These are phyloP conservation scores for Cucurbita ficifolia DNA, from an alignment of 306 rosid species.

Conservation along the genomic window DNA sequence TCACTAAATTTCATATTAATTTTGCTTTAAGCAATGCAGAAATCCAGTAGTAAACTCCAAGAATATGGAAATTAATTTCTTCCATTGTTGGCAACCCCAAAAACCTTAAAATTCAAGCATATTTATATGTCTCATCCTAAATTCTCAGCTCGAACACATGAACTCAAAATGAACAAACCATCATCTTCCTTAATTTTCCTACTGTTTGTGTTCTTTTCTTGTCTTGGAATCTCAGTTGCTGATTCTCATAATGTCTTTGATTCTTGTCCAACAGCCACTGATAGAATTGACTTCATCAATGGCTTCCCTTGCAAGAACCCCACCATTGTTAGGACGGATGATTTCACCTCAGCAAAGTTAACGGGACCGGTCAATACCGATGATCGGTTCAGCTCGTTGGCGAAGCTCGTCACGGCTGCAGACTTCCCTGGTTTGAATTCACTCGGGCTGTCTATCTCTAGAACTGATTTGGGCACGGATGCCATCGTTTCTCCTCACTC, in stretches of 20 bases:
- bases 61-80: conserved; percentile 18
- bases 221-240: conserved; percentile 14
- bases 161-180: conserved; percentile 16
- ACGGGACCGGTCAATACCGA: conserved; percentile 26
- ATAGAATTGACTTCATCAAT: conserved; percentile 38
- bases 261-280: conserved; percentile 38
- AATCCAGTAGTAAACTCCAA: conserved; percentile 69
- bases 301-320: conserved; percentile 64
- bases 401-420: conserved; percentile 35
- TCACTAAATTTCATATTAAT: not conserved
- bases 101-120: not conserved
- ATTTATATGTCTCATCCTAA: conserved; percentile 1
- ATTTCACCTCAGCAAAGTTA: conserved; percentile 46
- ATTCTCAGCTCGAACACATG: not conserved
- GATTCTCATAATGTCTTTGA: conserved; percentile 44
- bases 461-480: conserved; percentile 38
- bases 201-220: conserved; percentile 11
- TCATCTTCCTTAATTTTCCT: conserved; percentile 8
- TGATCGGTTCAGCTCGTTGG: conserved; percentile 16
- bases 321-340: conserved; percentile 17
- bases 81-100: conserved; percentile 37
- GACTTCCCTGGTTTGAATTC: conserved; percentile 60
- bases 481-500: conserved; percentile 41
- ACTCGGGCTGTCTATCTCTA: conserved; percentile 47
- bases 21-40: conserved; percentile 52